phyloP scores from a whole-genome alignment of 345 rosid genomes.

The Syzygium aromaticum region DNA sequence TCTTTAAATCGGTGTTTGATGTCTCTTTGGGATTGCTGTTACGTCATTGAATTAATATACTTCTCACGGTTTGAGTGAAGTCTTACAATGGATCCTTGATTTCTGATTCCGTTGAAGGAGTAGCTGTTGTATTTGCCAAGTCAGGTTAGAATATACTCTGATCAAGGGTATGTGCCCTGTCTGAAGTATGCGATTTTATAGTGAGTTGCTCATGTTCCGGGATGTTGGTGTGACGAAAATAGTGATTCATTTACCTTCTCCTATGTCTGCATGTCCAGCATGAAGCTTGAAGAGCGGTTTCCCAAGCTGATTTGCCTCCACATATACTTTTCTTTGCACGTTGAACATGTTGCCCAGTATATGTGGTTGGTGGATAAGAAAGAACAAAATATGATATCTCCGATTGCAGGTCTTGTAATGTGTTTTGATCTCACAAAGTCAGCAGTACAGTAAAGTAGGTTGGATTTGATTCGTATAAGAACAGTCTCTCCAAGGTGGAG shows the following conservation, averaged over 20 bases:
- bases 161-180: background rate
- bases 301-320: background rate
- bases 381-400: background rate
- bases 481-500: background rate
- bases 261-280: background rate
- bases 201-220: background rate
- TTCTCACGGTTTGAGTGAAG: background rate
- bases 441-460: background rate
- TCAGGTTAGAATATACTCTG: background rate
- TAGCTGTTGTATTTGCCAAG: background rate
- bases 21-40: background rate
- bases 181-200: background rate
- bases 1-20: background rate
- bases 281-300: background rate
- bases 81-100: background rate
- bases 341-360: background rate
- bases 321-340: background rate
- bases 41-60: background rate
- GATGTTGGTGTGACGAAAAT: background rate
- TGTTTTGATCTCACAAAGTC: background rate
- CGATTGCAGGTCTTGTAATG: background rate
- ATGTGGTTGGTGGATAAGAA: background rate
- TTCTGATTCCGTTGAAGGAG: background rate
- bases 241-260: background rate
- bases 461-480: background rate